A percentile compares a stretch with the other conserved stretches of the same genome.
phyloP scores from a whole-genome alignment of 2,329 filamentous ascomycete species.

The Colletotrichum falcatum region DNA sequence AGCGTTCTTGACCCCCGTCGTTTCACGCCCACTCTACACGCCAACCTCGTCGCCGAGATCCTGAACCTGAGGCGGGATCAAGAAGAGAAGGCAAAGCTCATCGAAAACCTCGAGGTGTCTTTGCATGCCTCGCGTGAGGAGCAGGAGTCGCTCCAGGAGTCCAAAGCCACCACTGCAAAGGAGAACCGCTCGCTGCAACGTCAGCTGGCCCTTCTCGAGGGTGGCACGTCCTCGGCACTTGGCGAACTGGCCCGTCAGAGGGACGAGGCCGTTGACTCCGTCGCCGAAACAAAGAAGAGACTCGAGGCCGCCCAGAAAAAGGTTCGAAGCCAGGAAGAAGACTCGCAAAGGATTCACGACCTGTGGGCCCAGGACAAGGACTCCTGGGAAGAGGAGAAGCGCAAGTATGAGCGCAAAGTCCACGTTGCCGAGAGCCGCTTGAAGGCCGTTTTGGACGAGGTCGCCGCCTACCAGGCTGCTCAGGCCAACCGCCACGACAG shows the following conservation, averaged over 20 bases:
- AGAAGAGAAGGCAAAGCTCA: conserved; percentile 87
- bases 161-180: conserved; percentile 73
- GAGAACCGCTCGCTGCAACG: conserved; percentile 86
- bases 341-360: conserved; percentile 80
- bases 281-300: conserved; percentile 78
- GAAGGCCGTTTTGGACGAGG: conserved; percentile 86
- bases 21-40: conserved; percentile 95
- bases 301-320: conserved; percentile 84
- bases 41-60: conserved; percentile 95
- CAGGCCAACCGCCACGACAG: conserved; percentile 63
- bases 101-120: conserved; percentile 84
- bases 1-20: conserved; percentile 86
- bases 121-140: conserved; percentile 80
- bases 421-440: conserved; percentile 92
- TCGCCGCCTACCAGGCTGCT: conserved; percentile 75
- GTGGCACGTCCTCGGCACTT: conserved; percentile 86
- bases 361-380: conserved; percentile 89
- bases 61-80: conserved; percentile 87
- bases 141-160: conserved; percentile 76
- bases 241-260: conserved; percentile 87
- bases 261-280: conserved; percentile 82
- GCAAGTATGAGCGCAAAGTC: conserved; percentile 84
- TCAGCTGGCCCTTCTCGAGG: conserved; percentile 88
- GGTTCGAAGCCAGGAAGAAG: conserved; percentile 82
- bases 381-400: conserved; percentile 84